Conservation (phyloP, 371 early-diverging fungal genomes). For the Blastocladiella emersonii region DNA sequence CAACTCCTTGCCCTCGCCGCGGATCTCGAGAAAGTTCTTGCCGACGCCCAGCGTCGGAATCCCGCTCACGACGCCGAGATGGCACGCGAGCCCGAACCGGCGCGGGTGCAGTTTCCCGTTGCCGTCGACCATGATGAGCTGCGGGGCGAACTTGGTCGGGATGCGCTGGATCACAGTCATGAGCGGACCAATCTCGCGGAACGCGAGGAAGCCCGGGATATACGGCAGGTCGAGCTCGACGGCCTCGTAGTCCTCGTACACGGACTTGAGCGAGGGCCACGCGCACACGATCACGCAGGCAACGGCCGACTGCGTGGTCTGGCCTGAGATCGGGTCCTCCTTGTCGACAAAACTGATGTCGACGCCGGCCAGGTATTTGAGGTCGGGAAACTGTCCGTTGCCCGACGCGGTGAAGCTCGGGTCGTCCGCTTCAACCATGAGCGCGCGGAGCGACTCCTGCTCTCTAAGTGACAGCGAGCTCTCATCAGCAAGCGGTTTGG, state of each 20-base stretch:
- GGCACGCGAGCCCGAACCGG: constrained; percentile 74
- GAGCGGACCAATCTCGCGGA: constrained; percentile 63
- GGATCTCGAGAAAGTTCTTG: constrained; percentile 70
- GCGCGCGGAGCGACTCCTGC: background rate
- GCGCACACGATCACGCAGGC: background rate
- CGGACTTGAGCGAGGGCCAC: background rate
- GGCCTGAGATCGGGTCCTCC: background rate
- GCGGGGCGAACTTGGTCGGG: constrained; percentile 52
- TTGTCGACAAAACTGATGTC: constrained; percentile 1
- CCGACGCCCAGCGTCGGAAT: constrained; percentile 72
- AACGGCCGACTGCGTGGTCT: background rate
- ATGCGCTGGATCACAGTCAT: constrained; percentile 25
- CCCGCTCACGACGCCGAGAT: constrained; percentile 57
- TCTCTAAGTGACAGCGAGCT: too few species aligned
- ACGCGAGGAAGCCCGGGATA: constrained; percentile 75
- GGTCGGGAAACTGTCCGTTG: too few species aligned
- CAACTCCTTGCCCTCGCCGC: constrained; percentile 22
- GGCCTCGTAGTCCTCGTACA: constrained; percentile 18
- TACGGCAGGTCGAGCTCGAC: constrained; percentile 59
- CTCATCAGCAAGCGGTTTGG: too few species aligned
- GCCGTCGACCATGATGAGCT: constrained; percentile 68
- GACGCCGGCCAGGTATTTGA: constrained; percentile 4
- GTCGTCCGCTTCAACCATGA: background rate
- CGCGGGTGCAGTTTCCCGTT: constrained; percentile 80
- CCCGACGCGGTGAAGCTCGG: too few species aligned